phyloP scores from a whole-genome alignment of 441 rosid genomes.

The Biscutella auriculata region DNA sequence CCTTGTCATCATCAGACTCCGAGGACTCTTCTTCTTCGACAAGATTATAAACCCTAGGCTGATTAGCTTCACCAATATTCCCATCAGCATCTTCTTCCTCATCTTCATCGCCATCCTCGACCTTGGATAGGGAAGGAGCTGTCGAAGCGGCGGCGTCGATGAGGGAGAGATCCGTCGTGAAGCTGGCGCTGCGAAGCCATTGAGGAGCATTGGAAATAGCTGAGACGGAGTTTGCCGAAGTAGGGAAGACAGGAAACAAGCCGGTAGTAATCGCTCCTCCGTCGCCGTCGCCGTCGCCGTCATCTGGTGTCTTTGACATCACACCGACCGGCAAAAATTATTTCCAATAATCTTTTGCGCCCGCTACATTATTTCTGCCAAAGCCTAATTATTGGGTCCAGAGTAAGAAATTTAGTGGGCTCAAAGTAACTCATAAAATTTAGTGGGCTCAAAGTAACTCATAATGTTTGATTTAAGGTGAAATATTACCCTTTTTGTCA shows the following conservation, averaged over 20 bases:
- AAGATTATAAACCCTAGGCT: conserved; percentile 17
- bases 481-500: too few species aligned
- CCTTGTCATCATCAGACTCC: conserved; percentile 24
- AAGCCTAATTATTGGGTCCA: conserved; percentile 7
- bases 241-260: conserved; percentile 39
- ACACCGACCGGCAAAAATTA: neutral
- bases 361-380: neutral
- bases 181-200: conserved; percentile 88
- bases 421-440: neutral
- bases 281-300: conserved; percentile 20
- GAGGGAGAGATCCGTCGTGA: conserved; percentile 53
- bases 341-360: neutral
- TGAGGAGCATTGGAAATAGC: conserved; percentile 22
- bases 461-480: neutral
- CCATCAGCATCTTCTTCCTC: conserved; percentile 12
- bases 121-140: conserved; percentile 18
- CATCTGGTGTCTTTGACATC: conserved; percentile 13
- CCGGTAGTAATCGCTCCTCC: conserved; percentile 13
- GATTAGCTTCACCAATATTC: conserved; percentile 5
- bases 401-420: neutral
- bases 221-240: conserved; percentile 19
- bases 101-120: conserved; percentile 16
- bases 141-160: conserved; percentile 42
- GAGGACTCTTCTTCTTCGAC: conserved; percentile 22
- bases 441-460: too few species aligned